Conservation (phyloP, 2,329 filamentous ascomycete species). For the Sporothrix sp. region DNA sequence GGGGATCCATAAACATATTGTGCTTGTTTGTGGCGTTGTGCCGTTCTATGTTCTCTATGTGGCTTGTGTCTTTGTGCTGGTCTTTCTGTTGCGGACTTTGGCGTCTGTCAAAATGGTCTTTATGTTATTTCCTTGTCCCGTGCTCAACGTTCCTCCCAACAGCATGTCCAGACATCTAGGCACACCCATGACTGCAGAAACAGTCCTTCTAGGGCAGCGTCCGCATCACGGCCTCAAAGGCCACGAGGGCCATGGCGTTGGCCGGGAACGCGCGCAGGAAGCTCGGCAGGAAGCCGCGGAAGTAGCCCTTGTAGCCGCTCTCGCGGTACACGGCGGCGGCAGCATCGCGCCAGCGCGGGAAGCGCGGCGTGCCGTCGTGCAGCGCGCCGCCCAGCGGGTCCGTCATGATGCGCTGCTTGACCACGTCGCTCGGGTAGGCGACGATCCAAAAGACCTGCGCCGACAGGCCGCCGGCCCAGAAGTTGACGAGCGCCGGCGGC, state of each 20-base stretch:
- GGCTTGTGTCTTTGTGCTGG: not conserved
- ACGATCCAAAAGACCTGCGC: conserved; percentile 94
- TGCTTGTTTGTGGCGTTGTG: too few relatives aligned
- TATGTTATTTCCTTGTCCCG: not conserved
- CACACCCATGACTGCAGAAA: too few relatives aligned
- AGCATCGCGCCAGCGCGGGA: conserved; percentile 69
- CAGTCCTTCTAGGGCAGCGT: conserved; percentile 38
- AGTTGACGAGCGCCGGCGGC: conserved; percentile 75
- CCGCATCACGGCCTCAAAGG: conserved; percentile 88
- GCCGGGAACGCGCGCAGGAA: conserved; percentile 91
- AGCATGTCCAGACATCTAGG: too few relatives aligned
- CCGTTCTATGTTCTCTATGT: not conserved
- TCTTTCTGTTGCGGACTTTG: not conserved
- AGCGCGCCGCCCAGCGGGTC: conserved; percentile 69
- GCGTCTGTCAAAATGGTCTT: too few relatives aligned
- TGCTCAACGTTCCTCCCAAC: not conserved
- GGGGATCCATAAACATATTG: too few relatives aligned
- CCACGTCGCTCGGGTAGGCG: conserved; percentile 82
- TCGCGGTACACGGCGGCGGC: conserved; percentile 68
- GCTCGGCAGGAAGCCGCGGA: conserved; percentile 87
- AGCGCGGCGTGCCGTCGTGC: conserved; percentile 57
- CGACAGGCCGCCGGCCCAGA: conserved; percentile 90
- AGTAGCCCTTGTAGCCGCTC: conserved; percentile 69
- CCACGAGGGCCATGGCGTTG: conserved; percentile 86
- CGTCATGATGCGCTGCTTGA: conserved; percentile 97